These are phyloP conservation scores for Przewalskia tangutica DNA, from an alignment of 257 asterid genomes.

Conservation along the genomic window DNA sequence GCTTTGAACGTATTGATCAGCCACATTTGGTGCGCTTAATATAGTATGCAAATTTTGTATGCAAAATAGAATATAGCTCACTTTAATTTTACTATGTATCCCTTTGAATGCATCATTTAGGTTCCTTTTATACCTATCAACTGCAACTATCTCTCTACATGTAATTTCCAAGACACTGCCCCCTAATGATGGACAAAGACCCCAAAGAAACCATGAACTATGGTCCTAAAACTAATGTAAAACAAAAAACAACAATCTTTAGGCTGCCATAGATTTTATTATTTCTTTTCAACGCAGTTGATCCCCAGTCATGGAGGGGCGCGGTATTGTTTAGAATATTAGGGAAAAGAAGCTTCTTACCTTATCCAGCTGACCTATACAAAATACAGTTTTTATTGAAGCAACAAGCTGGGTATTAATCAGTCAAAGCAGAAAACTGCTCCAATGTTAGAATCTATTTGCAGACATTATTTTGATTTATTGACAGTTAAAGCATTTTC, in stretches of 20 bases:
- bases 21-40: background rate
- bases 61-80: background rate
- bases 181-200: background rate
- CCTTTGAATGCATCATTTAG: background rate
- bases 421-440: background rate
- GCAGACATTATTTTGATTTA: background rate
- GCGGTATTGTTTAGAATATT: background rate
- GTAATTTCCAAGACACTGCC: background rate
- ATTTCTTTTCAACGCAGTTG: background rate
- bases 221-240: background rate
- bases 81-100: background rate
- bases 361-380: background rate
- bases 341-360: background rate
- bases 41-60: background rate
- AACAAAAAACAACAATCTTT: too few species aligned
- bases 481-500: background rate
- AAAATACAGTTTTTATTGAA: background rate
- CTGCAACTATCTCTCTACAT: background rate
- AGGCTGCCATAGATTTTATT: background rate
- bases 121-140: background rate
- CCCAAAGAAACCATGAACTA: too few species aligned
- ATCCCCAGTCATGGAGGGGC: background rate
- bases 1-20: background rate
- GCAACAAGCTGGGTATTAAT: background rate
- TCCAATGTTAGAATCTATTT: background rate